These are phyloP conservation scores for Puccinia hordei DNA, from an alignment of 1,284 basidiomycete genomes.

Conservation along the genomic window DNA sequence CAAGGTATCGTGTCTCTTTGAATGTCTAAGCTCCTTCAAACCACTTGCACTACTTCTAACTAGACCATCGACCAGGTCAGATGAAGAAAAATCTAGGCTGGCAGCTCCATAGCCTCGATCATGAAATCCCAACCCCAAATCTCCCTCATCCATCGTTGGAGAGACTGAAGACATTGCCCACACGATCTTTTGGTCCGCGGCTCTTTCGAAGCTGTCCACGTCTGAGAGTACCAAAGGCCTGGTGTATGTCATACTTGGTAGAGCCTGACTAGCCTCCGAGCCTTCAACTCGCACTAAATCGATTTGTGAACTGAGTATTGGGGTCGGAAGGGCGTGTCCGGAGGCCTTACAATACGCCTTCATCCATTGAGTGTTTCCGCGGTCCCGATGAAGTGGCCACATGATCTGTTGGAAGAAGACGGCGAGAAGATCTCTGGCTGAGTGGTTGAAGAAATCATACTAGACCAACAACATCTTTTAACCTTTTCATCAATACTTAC, in stretches of 20 bases:
- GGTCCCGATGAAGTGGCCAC: constrained; percentile 16
- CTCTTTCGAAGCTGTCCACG: constrained; percentile 23
- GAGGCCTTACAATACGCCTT: constrained; percentile 40
- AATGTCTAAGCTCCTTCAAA: constrained; percentile 30
- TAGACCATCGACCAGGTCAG: constrained; percentile 1
- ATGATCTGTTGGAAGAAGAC: constrained; percentile 30
- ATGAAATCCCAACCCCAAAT: constrained; percentile 26
- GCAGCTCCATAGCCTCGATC: constrained; percentile 40
- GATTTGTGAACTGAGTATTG: constrained; percentile 17
- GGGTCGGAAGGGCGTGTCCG: constrained; percentile 43
- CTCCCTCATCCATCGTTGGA: constrained; percentile 3
- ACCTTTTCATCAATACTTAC: too few species aligned
- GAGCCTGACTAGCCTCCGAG: not conserved
- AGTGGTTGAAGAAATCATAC: not conserved
- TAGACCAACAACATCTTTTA: too few species aligned
- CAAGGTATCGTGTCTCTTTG: constrained; percentile 40
- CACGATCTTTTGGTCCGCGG: constrained; percentile 23
- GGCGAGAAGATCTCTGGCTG: not conserved
- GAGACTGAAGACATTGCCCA: constrained; percentile 42
- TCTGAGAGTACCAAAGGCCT: constrained; percentile 34
- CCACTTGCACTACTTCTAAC: constrained; percentile 11
- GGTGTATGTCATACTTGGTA: constrained; percentile 3
- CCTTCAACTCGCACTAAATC: constrained; percentile 18
- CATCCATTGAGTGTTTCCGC: constrained; percentile 20
- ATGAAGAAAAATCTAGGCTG: not conserved